phyloP scores from a whole-genome alignment of 2,329 filamentous ascomycete species.

The Fusarium sp. region DNA sequence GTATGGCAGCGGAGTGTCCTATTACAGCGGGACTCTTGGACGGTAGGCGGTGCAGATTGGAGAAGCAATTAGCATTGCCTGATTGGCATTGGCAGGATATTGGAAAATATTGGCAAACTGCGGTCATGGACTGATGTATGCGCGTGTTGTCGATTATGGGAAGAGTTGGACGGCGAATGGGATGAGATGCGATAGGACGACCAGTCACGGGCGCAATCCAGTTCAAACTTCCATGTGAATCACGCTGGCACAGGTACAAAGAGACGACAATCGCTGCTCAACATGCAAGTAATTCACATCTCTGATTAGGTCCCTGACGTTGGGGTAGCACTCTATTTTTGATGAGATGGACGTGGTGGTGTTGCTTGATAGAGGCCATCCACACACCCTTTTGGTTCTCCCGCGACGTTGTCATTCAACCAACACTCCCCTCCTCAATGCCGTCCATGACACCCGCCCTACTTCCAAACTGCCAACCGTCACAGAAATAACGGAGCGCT shows the following conservation, averaged over 20 bases:
- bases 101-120: conserved; percentile 1
- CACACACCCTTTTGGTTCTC: conserved; percentile 16
- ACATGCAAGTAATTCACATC: neutral
- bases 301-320: conserved; percentile 1
- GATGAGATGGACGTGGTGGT: conserved; percentile 18
- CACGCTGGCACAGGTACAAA: neutral
- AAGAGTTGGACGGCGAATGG: conserved; percentile 1
- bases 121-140: conserved; percentile 1
- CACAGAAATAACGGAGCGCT: conserved; percentile 5
- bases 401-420: conserved; percentile 19
- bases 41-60: conserved; percentile 19
- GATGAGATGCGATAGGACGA: neutral
- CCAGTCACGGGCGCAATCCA: neutral
- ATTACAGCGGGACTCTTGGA: conserved; percentile 34
- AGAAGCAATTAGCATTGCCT: conserved; percentile 9
- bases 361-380: conserved; percentile 20
- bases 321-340: neutral
- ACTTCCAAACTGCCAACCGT: neutral
- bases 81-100: neutral
- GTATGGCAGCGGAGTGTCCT: conserved; percentile 38
- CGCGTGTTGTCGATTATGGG: conserved; percentile 1
- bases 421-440: conserved; percentile 31
- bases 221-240: neutral
- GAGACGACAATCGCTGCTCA: neutral
- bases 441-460: neutral